Base-by-base conservation (phyloP, 1,284 basidiomycete genomes). In the Salmacisia buchloeana region DNA sequence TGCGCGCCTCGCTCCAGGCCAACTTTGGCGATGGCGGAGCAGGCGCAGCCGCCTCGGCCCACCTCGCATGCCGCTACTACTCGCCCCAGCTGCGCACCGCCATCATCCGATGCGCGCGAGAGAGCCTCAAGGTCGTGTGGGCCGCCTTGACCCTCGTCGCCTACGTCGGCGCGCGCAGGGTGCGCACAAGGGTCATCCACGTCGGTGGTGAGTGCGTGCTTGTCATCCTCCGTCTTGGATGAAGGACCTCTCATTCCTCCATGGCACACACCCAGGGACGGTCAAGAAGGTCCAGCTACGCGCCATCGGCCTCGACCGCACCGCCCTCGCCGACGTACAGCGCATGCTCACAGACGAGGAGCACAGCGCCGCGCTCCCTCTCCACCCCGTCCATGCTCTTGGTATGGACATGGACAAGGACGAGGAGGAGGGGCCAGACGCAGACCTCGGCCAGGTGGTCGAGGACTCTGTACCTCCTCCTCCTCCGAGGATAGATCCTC, bases 201-300 rank as follows among this genome's bases (percentile, higher is more conserved):
- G 66, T 66, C 39, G 69, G 69, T 21, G 58, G 58, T 59, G 9
- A 1, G 36, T 39, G 23, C 13, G 35, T 33, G 12, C 58, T 59
- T 59, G 12, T 39, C n/a, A n/a, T 39, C 36, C n/a, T 9, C n/a
- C n/a, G 36, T 39, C n/a, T 39, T 39, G 36, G 36, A 9, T 39
- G 9, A 39, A 10, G 36, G 36, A 39, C n/a, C n/a, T 39, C n/a
- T 39, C 10, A n/a, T 9, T 9, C 36, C 10, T 10, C 36, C 10
- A n/a, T n/a, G 9, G n/a, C 36, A 39, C 36, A n/a, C 9, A 9
- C 21, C 4, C 34, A 29, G 71, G 71, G 1, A 72, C 71, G 9
- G 69, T 72, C 65, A 72, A 72, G 35, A 72, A 72, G 66, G 59
- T 68, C 5, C 71, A 72, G 57, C 63, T 64, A 59, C 65, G 67